These are phyloP conservation scores for Prototheca wickerhamii DNA, from an alignment of 163 green algal genomes.

Conservation along the genomic window DNA sequence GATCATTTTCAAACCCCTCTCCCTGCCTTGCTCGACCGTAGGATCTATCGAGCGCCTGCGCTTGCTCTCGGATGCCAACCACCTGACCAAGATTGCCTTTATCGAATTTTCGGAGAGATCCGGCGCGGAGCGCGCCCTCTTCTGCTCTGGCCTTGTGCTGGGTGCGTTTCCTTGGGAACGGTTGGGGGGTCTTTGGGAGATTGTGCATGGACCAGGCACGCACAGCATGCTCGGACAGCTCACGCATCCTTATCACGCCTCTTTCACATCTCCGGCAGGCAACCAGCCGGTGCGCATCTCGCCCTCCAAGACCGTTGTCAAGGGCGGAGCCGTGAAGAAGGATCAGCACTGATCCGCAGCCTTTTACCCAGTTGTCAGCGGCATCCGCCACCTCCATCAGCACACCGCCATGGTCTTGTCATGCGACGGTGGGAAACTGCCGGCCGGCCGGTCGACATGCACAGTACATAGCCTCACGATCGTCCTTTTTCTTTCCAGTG, in stretches of 20 bases:
- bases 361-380: no score
- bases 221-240: background rate
- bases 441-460: no score
- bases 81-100: conserved; percentile 87
- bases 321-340: conserved; percentile 17
- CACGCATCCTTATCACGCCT: no score
- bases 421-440: no score
- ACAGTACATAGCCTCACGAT: no score
- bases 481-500: conserved; percentile 1
- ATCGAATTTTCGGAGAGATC: conserved; percentile 80
- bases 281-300: conserved; percentile 69
- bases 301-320: conserved; percentile 78
- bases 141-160: conserved; percentile 82
- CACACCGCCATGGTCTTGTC: no score
- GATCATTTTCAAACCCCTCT: no score
- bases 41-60: conserved; percentile 68
- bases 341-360: no score
- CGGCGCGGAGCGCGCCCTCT: conserved; percentile 68
- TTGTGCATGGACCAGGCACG: background rate
- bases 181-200: background rate
- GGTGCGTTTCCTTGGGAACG: conserved; percentile 27
- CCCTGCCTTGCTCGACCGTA: no score
- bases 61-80: conserved; percentile 77
- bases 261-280: conserved; percentile 24
- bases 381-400: no score